Conservation (phyloP, 495 filamentous ascomycete species). For the Chaetomidium leptoderma region DNA sequence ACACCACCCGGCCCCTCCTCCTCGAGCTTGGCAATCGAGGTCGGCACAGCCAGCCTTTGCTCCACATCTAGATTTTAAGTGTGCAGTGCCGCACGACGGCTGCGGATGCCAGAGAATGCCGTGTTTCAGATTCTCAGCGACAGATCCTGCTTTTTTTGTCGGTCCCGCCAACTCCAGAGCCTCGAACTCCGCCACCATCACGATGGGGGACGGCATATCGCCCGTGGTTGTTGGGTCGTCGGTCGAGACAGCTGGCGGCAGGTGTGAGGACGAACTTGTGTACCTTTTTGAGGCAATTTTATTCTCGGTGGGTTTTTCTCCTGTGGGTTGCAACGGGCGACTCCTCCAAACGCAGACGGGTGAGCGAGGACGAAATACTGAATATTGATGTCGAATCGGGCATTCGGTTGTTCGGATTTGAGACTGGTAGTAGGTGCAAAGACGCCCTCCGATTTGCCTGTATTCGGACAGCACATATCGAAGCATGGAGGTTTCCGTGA, state of each 20-base stretch:
- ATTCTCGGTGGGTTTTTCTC: neutral
- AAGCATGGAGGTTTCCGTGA: neutral
- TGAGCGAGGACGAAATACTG: too few species aligned
- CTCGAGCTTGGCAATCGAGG: slow-evolving; percentile 13
- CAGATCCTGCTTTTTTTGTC: slow-evolving; percentile 4
- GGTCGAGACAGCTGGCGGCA: neutral
- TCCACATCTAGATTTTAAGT: neutral
- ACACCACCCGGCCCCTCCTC: neutral
- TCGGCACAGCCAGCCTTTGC: slow-evolving; percentile 1
- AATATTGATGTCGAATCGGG: too few species aligned
- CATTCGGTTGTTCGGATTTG: too few species aligned
- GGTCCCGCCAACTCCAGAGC: neutral
- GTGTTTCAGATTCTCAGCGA: slow-evolving; percentile 19
- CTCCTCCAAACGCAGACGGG: too few species aligned
- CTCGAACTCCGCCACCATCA: too few species aligned
- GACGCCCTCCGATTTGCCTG: too few species aligned
- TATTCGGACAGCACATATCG: too few species aligned
- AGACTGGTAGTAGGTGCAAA: too few species aligned
- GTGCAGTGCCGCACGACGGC: slow-evolving; percentile 15
- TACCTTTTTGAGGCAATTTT: too few species aligned
- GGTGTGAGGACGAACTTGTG: neutral
- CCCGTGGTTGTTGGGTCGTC: neutral
- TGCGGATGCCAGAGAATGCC: slow-evolving; percentile 6
- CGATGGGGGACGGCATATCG: too few species aligned
- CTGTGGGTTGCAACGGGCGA: too few species aligned